phyloP scores from a whole-genome alignment of 163 green algal genomes.

The Scenedesmus sp. region DNA sequence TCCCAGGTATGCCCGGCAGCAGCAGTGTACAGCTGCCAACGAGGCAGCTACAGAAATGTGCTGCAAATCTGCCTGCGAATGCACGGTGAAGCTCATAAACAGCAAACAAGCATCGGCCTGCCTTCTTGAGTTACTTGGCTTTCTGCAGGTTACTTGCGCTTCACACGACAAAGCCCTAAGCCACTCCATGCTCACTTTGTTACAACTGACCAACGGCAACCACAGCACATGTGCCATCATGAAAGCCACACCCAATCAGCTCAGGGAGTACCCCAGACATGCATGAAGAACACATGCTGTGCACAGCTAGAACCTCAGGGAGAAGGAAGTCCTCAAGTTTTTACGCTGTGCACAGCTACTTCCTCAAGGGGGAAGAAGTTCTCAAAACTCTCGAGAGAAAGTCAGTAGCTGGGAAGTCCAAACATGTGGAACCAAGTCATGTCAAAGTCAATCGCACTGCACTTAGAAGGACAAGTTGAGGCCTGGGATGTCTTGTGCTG shows the following conservation, averaged over 20 bases:
- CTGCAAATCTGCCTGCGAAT: neutral
- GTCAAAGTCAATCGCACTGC: neutral
- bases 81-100: neutral
- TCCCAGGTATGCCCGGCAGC: neutral
- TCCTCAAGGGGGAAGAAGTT: too few species aligned
- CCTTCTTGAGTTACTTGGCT: neutral
- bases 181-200: neutral
- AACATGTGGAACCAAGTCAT: neutral
- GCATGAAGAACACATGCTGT: neutral
- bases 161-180: neutral
- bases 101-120: neutral
- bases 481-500: neutral
- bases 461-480: neutral
- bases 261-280: neutral
- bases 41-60: neutral
- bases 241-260: neutral
- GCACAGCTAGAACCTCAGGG: too few species aligned
- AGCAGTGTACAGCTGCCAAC: constrained; percentile 15
- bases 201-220: neutral
- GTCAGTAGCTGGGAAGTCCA: neutral
- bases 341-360: too few species aligned
- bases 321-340: neutral
- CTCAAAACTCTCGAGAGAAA: too few species aligned
- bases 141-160: neutral
- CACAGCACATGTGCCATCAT: neutral